Conservation (phyloP, 257 asterid species). For the Scutellaria minor region DNA sequence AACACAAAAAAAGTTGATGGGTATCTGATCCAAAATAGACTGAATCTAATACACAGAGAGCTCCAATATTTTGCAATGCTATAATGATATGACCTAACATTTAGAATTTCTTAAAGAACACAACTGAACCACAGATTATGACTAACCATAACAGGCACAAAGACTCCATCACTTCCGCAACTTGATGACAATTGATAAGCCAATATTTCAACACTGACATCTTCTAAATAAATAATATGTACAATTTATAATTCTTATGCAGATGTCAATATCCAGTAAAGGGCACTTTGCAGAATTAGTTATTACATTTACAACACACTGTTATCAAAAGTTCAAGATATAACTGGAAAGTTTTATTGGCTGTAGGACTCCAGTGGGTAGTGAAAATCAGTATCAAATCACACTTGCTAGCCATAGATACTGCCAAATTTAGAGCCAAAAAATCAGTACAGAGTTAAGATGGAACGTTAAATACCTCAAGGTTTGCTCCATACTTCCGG, state of each 20-base stretch:
- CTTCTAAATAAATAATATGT: too few relatives aligned
- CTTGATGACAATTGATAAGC: too few relatives aligned
- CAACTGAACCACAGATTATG: background rate
- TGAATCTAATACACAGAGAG: background rate
- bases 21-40: background rate
- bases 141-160: background rate
- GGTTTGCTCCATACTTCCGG: constrained; percentile 86
- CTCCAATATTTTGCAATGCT: too few relatives aligned
- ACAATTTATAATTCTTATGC: too few relatives aligned
- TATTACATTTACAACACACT: background rate
- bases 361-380: background rate
- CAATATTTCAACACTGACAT: too few relatives aligned
- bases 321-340: background rate
- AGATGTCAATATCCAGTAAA: background rate
- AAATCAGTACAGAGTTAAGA: constrained; percentile 1
- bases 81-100: background rate
- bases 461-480: constrained; percentile 62
- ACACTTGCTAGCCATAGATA: constrained; percentile 12
- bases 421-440: constrained; percentile 10
- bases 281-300: background rate
- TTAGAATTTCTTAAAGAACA: background rate
- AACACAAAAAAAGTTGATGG: background rate
- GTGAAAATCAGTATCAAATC: background rate
- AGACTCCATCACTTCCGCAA: too few relatives aligned
- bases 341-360: background rate